Evolutionary conservation across 2,329 filamentous ascomycete species (phyloP), one percentile per base, ranked within the genome.

Genomic region (Moelleriella libera): DNA sequence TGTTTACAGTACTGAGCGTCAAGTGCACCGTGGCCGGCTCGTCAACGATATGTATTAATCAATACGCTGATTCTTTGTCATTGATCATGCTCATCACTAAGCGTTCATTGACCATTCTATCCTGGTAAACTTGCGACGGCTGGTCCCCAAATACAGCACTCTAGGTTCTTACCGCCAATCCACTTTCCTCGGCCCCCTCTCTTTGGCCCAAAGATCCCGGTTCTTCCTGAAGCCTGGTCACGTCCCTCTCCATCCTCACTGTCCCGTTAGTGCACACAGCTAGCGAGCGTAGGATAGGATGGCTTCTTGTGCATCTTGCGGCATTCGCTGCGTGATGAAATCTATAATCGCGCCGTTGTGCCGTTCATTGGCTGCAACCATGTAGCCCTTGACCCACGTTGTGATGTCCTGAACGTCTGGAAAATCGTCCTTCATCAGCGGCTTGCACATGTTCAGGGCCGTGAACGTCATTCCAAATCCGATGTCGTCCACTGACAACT

Each of bases 401-500:
- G 88, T 70, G 50, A 88, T 85, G 47, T 88, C 82, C 5, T 78
- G 75, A 11, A 95, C 80, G 51, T 96, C 85, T 1, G 89, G 84
- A 71, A 88, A 97, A 21, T 89, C 84, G 61, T 97, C 92, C 46
- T 74, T 75, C 1, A 77, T 68, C 4, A 78, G 70, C 50, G 81
- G 81, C 62, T 83, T 87, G 69, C 90, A 92, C 0, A 90, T 96
- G 68, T 90, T 94, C 52, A 98, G 76, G 32, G 86, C 83, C 1
- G 92, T 97, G 67, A 94, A 98, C 7, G 88, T 90, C 53, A 96
- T 82, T 30, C 92, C 92, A 59, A 98, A 98, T 30, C 87, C 83
- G 54, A 96, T 81, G 62, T 98, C 92, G 57, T 98, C 92, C 30
- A 95, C 85, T 58, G 97, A 90, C 3, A 88, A 82, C 61, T 97